A percentile compares a stretch with the other conserved stretches of the same genome.
These are phyloP conservation scores for Myriangium duriaei DNA, from an alignment of 2,329 filamentous ascomycete species.

Conservation along the genomic window DNA sequence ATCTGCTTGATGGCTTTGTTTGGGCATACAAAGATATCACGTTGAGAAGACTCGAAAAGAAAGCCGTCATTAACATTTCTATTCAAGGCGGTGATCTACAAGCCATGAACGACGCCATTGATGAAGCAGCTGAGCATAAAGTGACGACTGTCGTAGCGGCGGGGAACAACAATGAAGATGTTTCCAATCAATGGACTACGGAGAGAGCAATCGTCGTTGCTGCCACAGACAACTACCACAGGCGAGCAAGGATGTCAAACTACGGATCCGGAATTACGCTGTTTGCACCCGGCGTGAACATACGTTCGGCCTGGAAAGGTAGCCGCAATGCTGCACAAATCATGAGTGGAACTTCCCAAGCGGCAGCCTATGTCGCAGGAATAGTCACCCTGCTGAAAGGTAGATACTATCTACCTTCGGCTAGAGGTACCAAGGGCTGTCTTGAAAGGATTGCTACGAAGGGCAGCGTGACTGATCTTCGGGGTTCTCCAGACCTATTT, in stretches of 20 bases:
- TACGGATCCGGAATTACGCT: slow-evolving; percentile 27
- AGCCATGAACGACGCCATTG: slow-evolving; percentile 40
- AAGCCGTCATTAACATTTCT: slow-evolving; percentile 45
- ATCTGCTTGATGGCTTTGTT: slow-evolving; percentile 48
- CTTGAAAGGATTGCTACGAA: slow-evolving; percentile 9
- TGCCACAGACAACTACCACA: slow-evolving; percentile 20
- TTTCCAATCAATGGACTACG: slow-evolving; percentile 20
- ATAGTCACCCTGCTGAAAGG: slow-evolving; percentile 46
- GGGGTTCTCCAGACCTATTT: slow-evolving; percentile 10
- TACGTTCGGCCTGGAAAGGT: slow-evolving; percentile 36
- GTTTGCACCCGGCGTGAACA: slow-evolving; percentile 24
- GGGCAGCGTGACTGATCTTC: too few species aligned
- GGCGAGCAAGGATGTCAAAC: slow-evolving; percentile 27
- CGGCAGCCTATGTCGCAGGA: slow-evolving; percentile 54
- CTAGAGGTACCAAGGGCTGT: slow-evolving; percentile 6
- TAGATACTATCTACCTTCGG: slow-evolving; percentile 3
- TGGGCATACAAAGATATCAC: slow-evolving; percentile 30
- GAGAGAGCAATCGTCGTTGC: slow-evolving; percentile 25
- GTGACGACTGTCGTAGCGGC: slow-evolving; percentile 44
- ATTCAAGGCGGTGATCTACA: slow-evolving; percentile 36
- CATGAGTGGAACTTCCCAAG: slow-evolving; percentile 51
- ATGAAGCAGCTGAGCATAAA: slow-evolving; percentile 33
- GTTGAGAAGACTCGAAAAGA: slow-evolving; percentile 13
- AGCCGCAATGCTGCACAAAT: slow-evolving; percentile 31
- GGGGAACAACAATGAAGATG: slow-evolving; percentile 34